Base-by-base conservation (phyloP, 2,329 filamentous ascomycete species). In the Nannizziopsis arthrosporioides region DNA sequence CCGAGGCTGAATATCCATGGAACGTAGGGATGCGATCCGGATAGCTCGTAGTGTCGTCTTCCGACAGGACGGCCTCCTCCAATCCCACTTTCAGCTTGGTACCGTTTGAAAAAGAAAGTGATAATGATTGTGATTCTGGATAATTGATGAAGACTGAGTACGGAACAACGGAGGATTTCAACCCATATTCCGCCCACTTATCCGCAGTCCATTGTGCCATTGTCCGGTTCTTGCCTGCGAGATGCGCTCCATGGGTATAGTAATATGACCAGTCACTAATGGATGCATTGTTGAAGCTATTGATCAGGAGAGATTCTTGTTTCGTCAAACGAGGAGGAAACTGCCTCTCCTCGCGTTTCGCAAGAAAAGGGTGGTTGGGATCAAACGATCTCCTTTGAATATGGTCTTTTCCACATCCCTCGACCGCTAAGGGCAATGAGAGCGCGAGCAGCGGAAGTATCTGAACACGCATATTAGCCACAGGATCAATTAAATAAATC, bases 1-100 rank as follows among this genome's bases (percentile, higher is more conserved):
- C 71, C 19, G 61, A 67, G 47, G 64, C 64, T 2, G 68, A 72
- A 51, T 73, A 73, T 35, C 70, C 71, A 52, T 73, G 68, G 53
- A 74, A 74, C 10, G 63, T 67, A 0, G 69, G 66, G 10, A 70
- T 63, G 6, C 67, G 59, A 53, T 71, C 53, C 14, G 55, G 54
- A 53, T 58, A 59, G 30, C 51, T 54, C 1, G 54, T 54, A 5
- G 55, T 56, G 9, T 54, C 50, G 38, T 61, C 57, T 41, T 57
- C 51, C 11, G 45, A 17, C 14, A 61, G 47, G 1, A 55, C 51
- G 5, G 54, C 59, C 42, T 61, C 59, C 30, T 51, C 47, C 32
- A 60, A 50, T 8, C 48, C 50, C 12, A 55, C 52, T 12, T 53
- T 43, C 43, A 46, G 56, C 30, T 49, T 53, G 8, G 51, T 55